Evolutionary conservation across 495 filamentous ascomycete species (phyloP).

Genomic region (Neurospora sp.): DNA sequence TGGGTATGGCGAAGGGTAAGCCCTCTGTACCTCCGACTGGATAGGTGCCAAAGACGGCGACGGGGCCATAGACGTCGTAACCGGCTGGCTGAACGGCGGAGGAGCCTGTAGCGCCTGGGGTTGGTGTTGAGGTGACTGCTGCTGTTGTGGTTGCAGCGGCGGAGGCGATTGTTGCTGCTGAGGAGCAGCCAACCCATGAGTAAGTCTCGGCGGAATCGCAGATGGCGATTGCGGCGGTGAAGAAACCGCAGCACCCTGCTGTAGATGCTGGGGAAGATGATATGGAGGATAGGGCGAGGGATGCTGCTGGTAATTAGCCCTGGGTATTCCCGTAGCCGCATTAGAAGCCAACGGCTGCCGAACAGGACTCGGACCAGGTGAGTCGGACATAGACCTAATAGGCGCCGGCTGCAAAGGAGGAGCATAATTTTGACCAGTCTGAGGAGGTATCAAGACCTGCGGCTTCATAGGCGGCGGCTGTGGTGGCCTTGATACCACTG

Average conservation of each 20-base stretch:
- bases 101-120: conserved; percentile 13
- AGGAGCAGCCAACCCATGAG: conserved; percentile 11
- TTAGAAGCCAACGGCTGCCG: conserved; percentile 4
- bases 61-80: background rate
- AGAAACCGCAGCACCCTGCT: conserved; percentile 4
- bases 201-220: conserved; percentile 6
- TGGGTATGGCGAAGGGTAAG: conserved; percentile 30
- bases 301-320: conserved; percentile 9
- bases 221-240: conserved; percentile 21
- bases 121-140: conserved; percentile 8
- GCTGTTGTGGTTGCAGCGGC: background rate
- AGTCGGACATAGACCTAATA: conserved; percentile 6
- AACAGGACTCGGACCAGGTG: background rate
- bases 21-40: conserved; percentile 16
- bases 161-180: conserved; percentile 16
- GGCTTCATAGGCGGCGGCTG: conserved; percentile 17
- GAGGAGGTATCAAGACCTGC: conserved; percentile 29
- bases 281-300: conserved; percentile 8
- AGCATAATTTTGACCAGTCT: conserved; percentile 26
- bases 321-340: background rate
- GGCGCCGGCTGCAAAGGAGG: conserved; percentile 22
- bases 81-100: conserved; percentile 18
- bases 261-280: conserved; percentile 6
- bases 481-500: conserved; percentile 11
- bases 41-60: conserved; percentile 1